These are phyloP conservation scores for Globisporangium middletonii DNA, from an alignment of 352 stramenopile genomes.

Conservation along the genomic window DNA sequence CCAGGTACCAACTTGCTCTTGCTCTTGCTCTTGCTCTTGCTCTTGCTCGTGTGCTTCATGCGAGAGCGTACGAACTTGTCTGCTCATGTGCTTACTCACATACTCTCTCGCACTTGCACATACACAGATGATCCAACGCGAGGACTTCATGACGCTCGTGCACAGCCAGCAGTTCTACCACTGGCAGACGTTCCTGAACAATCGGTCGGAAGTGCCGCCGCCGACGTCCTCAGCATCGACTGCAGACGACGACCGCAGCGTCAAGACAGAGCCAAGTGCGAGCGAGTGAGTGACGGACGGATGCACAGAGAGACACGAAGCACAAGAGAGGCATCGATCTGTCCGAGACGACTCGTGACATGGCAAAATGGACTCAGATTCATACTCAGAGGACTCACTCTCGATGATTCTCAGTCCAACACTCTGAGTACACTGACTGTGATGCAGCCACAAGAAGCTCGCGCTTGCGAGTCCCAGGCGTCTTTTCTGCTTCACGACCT, in stretches of 20 bases:
- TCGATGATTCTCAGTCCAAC: too few species aligned
- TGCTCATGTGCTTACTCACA: not conserved
- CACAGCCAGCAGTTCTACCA: slow-evolving; percentile 88
- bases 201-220: slow-evolving; percentile 46
- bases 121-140: slow-evolving; percentile 70
- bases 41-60: not conserved
- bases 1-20: slow-evolving; percentile 21
- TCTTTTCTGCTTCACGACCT: not conserved
- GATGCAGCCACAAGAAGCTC: too few species aligned
- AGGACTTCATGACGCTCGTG: slow-evolving; percentile 85
- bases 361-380: too few species aligned
- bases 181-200: slow-evolving; percentile 87
- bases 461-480: too few species aligned
- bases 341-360: too few species aligned
- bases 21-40: not conserved
- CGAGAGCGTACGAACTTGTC: not conserved
- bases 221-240: slow-evolving; percentile 8
- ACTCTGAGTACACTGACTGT: too few species aligned
- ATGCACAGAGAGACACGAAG: too few species aligned
- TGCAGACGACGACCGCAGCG: not conserved
- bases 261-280: not conserved
- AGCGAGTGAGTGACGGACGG: not conserved
- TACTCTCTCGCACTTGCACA: slow-evolving; percentile 8
- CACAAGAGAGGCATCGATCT: too few species aligned
- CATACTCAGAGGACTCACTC: too few species aligned